Evolutionary conservation across 345 rosid species (phyloP).

Genomic region (Brassica carinata): DNA sequence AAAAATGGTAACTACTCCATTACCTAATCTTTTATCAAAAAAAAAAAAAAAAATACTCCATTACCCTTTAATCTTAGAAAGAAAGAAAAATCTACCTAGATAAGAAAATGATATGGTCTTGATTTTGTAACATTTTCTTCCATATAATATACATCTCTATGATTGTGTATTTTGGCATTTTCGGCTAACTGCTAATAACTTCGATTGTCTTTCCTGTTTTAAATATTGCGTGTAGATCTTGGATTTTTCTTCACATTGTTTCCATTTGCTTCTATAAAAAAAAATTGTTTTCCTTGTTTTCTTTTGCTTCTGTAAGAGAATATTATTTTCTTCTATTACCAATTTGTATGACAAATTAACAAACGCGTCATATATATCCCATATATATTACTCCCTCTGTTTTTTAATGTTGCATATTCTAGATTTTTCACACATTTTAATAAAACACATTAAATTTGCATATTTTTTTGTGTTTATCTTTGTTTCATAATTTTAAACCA

Average conservation of each 20-base stretch:
- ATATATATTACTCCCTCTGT: too few species aligned
- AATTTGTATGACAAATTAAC: conserved; percentile 17
- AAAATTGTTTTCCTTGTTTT: not conserved
- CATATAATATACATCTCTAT: not conserved
- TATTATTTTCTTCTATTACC: not conserved
- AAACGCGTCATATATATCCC: not conserved
- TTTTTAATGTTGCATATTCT: too few species aligned
- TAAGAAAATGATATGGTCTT: conserved; percentile 21
- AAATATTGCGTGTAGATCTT: conserved; percentile 23
- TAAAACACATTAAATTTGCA: too few species aligned
- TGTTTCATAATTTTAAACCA: too few species aligned
- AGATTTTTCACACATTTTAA: too few species aligned
- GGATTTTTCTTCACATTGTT: conserved; percentile 39
- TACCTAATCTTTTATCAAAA: not conserved
- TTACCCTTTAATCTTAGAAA: not conserved
- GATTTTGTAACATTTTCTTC: conserved; percentile 3
- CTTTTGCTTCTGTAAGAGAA: conserved; percentile 14
- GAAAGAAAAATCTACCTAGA: not conserved
- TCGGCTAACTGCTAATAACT: conserved; percentile 22
- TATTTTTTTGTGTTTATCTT: too few species aligned
- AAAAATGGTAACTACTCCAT: not conserved
- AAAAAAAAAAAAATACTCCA: too few species aligned
- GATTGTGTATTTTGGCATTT: conserved; percentile 19
- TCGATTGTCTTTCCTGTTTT: conserved; percentile 24
- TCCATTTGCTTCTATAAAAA: conserved; percentile 27